phyloP scores from a whole-genome alignment of 306 rosid genomes.

The Quercus berberidifolia region DNA sequence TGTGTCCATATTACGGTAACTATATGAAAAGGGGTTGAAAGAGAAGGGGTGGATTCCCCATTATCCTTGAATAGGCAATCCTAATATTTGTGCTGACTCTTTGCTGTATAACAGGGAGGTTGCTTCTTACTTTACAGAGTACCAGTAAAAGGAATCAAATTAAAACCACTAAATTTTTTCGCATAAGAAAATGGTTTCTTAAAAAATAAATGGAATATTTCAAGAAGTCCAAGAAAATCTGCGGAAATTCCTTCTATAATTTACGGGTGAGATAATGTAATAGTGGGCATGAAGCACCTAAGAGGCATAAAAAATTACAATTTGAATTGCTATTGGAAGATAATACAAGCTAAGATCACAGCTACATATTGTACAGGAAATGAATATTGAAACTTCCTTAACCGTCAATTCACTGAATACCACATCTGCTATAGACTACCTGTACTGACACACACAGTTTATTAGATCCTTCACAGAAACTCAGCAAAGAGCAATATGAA shows the following conservation, averaged over 20 bases:
- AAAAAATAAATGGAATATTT: background rate
- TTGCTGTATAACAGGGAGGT: background rate
- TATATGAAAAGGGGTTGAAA: no score
- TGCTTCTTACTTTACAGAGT: background rate
- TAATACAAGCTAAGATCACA: constrained; percentile 25
- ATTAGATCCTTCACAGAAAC: background rate
- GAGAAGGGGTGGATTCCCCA: no score
- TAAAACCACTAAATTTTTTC: background rate
- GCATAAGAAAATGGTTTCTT: background rate
- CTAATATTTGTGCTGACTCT: background rate
- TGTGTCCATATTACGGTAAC: no score
- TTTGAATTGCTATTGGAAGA: constrained; percentile 30
- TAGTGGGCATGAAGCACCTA: constrained; percentile 17
- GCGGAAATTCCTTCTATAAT: background rate
- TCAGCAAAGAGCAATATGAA: background rate
- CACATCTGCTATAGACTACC: constrained; percentile 18
- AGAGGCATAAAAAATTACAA: constrained; percentile 33
- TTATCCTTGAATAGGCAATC: no score
- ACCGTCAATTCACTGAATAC: constrained; percentile 1
- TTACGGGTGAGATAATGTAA: background rate
- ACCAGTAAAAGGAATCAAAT: background rate
- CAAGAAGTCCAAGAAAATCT: background rate
- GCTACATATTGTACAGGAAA: constrained; percentile 34
- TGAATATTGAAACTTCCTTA: constrained; percentile 14
- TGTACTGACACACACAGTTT: constrained; percentile 27